A percentile compares a stretch with the other conserved stretches of the same genome.
Evolutionary conservation across 805 yeast species (phyloP).

Genomic region (Kodamaea sagamina): DNA sequence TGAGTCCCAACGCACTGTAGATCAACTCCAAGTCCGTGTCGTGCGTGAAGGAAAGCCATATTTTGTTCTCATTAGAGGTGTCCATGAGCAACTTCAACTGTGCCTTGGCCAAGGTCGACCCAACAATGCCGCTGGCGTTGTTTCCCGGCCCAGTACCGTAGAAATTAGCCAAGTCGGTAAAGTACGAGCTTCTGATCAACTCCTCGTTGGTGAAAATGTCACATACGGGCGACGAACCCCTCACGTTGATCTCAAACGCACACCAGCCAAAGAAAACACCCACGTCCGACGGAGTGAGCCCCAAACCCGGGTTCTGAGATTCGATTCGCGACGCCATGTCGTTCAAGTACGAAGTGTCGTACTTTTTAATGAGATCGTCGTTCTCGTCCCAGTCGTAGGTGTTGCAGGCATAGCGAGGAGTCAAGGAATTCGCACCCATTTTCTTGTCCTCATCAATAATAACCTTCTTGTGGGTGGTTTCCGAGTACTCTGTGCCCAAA

Average conservation of each 20-base stretch:
- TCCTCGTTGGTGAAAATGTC: conserved; percentile 19
- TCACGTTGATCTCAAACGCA: conserved; percentile 19
- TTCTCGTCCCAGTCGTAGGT: conserved; percentile 19
- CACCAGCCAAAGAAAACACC: conserved; percentile 15
- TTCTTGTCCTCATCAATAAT: conserved; percentile 48
- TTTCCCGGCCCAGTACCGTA: conserved; percentile 19
- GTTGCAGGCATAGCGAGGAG: conserved; percentile 50
- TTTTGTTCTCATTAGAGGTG: conserved; percentile 15
- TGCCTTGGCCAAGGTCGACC: conserved; percentile 14
- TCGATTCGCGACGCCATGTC: conserved; percentile 21
- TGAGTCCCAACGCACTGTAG: conserved; percentile 16
- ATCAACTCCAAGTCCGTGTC: conserved; percentile 19
- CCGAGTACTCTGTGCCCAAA: conserved; percentile 43
- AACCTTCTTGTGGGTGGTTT: conserved; percentile 33
- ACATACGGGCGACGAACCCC: conserved; percentile 18
- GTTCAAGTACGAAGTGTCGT: conserved; percentile 22
- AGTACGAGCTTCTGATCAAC: conserved; percentile 15
- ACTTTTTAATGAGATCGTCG: conserved; percentile 19
- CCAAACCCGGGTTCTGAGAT: conserved; percentile 17
- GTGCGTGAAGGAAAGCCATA: conserved; percentile 19
- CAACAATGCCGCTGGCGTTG: conserved; percentile 13
- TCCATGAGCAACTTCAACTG: conserved; percentile 16
- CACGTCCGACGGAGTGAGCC: conserved; percentile 15
- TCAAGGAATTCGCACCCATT: conserved; percentile 61
- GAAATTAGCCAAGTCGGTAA: conserved; percentile 15